These are phyloP conservation scores for Emmonsiellopsis sp. DNA, from an alignment of 2,329 filamentous ascomycete species.

Conservation along the genomic window DNA sequence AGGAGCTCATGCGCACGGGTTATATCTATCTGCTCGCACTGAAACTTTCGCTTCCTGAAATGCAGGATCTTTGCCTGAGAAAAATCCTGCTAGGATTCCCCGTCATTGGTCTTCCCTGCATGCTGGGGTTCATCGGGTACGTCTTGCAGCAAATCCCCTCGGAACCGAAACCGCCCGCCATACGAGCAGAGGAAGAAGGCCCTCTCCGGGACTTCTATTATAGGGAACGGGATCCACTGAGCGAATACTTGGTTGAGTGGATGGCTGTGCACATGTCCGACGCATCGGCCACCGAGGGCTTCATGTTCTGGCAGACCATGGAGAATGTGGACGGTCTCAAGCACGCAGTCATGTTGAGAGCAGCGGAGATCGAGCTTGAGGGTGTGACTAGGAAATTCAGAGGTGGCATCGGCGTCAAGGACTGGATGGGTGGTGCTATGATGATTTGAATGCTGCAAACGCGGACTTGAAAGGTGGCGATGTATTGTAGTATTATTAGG, in stretches of 20 bases:
- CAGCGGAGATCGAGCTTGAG: background rate
- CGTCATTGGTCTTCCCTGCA: background rate
- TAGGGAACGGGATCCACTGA: slow-evolving; percentile 6
- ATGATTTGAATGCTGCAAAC: background rate
- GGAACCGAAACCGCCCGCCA: background rate
- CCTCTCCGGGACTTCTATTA: background rate
- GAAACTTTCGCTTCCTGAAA: background rate
- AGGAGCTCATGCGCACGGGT: slow-evolving; percentile 2
- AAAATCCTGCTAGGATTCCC: slow-evolving; percentile 4
- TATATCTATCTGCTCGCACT: slow-evolving; percentile 4
- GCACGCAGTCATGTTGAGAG: background rate
- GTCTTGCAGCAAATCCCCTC: background rate
- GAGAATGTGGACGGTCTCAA: slow-evolving; percentile 2
- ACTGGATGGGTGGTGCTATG: background rate
- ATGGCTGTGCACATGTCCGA: background rate
- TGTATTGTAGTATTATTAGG: background rate
- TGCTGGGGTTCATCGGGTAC: slow-evolving; percentile 2
- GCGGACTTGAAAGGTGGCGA: too few species aligned
- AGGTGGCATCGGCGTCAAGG: background rate
- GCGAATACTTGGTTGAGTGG: slow-evolving; percentile 6
- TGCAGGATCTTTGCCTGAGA: slow-evolving; percentile 3
- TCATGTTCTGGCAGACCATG: background rate
- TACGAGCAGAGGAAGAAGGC: background rate
- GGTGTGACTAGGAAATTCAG: background rate
- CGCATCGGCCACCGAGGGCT: background rate